phyloP scores from a whole-genome alignment of 108 stramenopile species.

The Cyclotella sp. region DNA sequence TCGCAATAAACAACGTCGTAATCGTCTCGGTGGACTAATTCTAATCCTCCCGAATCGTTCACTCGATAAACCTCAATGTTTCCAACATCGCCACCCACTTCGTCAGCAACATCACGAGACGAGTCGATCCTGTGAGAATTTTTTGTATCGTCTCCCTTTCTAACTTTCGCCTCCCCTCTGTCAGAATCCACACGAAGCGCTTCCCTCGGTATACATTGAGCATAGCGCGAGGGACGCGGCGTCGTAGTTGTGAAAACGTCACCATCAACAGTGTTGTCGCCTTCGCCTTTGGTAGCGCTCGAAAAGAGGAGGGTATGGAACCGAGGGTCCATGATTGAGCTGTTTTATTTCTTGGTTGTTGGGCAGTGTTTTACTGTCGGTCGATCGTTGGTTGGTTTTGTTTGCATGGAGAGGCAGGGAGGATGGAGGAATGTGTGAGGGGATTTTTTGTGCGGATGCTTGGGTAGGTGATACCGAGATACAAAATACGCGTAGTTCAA shows the following conservation, averaged over 20 bases:
- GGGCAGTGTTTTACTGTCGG: no score
- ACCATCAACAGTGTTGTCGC: background rate
- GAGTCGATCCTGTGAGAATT: background rate
- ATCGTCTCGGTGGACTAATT: constrained; percentile 22
- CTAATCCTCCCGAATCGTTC: constrained; percentile 17
- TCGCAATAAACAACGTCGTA: constrained; percentile 34
- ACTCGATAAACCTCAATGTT: constrained; percentile 33
- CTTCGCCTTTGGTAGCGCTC: constrained; percentile 5
- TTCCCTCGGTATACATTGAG: constrained; percentile 26
- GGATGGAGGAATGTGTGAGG: no score
- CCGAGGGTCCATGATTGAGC: constrained; percentile 21
- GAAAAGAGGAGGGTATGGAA: constrained; percentile 41
- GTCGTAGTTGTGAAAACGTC: background rate
- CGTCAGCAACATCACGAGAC: background rate
- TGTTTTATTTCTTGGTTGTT: background rate
- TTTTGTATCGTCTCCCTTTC: background rate
- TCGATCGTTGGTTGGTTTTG: no score
- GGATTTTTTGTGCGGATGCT: no score
- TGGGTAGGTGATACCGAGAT: no score
- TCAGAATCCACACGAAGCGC: constrained; percentile 18
- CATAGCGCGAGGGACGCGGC: constrained; percentile 31
- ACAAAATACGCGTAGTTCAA: no score
- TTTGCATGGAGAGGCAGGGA: no score
- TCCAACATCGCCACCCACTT: background rate
- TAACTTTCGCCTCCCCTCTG: background rate